Evolutionary conservation across 2,329 filamentous ascomycete genomes (phyloP).

Genomic region (Aspergillus sp.): DNA sequence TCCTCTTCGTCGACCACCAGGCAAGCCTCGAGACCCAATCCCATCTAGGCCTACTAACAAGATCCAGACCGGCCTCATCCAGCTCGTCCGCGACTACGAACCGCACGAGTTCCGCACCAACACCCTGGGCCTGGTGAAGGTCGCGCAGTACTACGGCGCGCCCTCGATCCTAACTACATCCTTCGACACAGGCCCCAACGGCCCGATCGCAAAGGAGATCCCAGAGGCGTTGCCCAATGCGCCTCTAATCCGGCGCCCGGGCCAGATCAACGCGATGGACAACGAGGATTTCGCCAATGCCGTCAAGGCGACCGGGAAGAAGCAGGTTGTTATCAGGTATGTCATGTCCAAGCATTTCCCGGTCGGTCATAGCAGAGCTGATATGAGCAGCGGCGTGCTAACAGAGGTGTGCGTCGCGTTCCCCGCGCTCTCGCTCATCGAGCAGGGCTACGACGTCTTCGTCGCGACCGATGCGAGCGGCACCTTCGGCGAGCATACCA

Average conservation of each 20-base stretch:
- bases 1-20: too few species aligned
- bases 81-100: conserved; percentile 64
- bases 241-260: conserved; percentile 65
- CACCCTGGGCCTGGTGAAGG: conserved; percentile 65
- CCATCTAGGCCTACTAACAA: too few species aligned
- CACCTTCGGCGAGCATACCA: conserved; percentile 52
- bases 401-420: conserved; percentile 76
- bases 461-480: conserved; percentile 71
- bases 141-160: conserved; percentile 66
- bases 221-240: conserved; percentile 65
- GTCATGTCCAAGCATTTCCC: too few species aligned
- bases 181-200: conserved; percentile 69
- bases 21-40: too few species aligned
- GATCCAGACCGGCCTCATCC: conserved; percentile 34
- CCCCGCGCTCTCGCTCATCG: conserved; percentile 68
- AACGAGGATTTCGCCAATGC: conserved; percentile 67
- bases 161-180: conserved; percentile 72
- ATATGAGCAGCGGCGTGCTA: conserved; percentile 54
- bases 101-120: conserved; percentile 64
- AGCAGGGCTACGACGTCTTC: conserved; percentile 70
- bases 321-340: conserved; percentile 65
- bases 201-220: conserved; percentile 69
- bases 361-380: too few species aligned
- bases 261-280: conserved; percentile 77
- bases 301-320: conserved; percentile 63